Evolutionary conservation across 306 rosid species (phyloP), one percentile per base, ranked within the genome.

Genomic region (Vigna radiata): DNA sequence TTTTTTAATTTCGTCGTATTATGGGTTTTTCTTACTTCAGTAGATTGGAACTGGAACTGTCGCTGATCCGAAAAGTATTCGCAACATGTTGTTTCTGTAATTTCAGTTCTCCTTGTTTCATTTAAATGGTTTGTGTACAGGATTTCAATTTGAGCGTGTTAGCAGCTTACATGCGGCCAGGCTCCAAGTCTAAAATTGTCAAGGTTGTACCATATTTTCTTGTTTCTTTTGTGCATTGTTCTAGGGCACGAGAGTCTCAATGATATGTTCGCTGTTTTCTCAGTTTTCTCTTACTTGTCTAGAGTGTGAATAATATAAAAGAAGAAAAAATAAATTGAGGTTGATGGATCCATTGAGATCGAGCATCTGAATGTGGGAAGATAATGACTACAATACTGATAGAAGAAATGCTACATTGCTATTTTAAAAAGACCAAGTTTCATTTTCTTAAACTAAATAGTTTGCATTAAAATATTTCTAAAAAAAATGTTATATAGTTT

Each of bases 81-180:
- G 2, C 44, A 5, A 8, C 48, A 39, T 47, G 18, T 70, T 47
- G 50, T 63, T 70, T 77, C 63, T 16, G n/a, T 78, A 50, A 79
- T 50, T 58, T 75, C 56, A 66, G 46, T 63, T 81, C 29, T 65
- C 46, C 14, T 66, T 81, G 41, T 58, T 53, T 29, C 75, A 69
- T 79, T 16, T 43, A 25, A 64, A 69, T 78, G 73, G 50, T 72
- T 73, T 83, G 58, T 41, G 12, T 76, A 60, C 91, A 90, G 96
- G 97, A 90, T 79, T 92, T 92, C 90, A 90, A 89, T 87, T 27
- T 89, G 88, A 92, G 97, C 29, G 90, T 92, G 56, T 87, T 92
- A 74, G 96, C 94, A 48, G 93, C 97, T 69, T 83, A 89, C 82
- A 86, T 83, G 79, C 91, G 96, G 16, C 92, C 96, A 70, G 84